Evolutionary conservation across 2,329 filamentous ascomycete species (phyloP).

Genomic region (Cladophialophora chaetospira): DNA sequence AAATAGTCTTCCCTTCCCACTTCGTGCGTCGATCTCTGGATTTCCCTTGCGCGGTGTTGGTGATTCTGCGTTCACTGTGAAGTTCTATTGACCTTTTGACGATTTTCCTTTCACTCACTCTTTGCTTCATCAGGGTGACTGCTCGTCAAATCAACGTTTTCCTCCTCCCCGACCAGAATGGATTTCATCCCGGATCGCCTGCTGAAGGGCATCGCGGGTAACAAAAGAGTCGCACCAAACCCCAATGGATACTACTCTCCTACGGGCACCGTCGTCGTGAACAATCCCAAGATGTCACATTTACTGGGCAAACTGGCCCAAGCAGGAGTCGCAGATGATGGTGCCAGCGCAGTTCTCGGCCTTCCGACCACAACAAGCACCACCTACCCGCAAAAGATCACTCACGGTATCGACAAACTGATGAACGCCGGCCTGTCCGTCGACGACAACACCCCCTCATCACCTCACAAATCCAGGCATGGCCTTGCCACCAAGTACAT

Average conservation of each 20-base stretch:
- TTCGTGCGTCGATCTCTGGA: conserved; percentile 6
- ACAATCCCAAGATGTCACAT: conserved; percentile 19
- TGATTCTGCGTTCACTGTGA: conserved; percentile 7
- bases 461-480: conserved; percentile 3
- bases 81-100: conserved; percentile 4
- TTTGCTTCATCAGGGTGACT: neutral
- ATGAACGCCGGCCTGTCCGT: conserved; percentile 18
- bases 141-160: neutral
- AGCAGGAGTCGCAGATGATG: conserved; percentile 23
- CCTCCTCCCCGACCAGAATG: conserved; percentile 8
- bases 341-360: conserved; percentile 6
- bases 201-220: conserved; percentile 6
- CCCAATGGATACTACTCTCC: neutral
- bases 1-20: conserved; percentile 6
- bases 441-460: conserved; percentile 1
- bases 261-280: conserved; percentile 9
- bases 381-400: conserved; percentile 20
- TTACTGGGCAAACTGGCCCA: conserved; percentile 20
- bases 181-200: conserved; percentile 17
- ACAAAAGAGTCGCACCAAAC: conserved; percentile 10
- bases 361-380: conserved; percentile 11
- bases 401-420: conserved; percentile 18
- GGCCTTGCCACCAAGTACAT: conserved; percentile 24
- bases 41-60: conserved; percentile 7
- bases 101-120: conserved; percentile 11